Evolutionary conservation across 495 filamentous ascomycete species (phyloP).

Genomic region (Penicillium manginii): DNA sequence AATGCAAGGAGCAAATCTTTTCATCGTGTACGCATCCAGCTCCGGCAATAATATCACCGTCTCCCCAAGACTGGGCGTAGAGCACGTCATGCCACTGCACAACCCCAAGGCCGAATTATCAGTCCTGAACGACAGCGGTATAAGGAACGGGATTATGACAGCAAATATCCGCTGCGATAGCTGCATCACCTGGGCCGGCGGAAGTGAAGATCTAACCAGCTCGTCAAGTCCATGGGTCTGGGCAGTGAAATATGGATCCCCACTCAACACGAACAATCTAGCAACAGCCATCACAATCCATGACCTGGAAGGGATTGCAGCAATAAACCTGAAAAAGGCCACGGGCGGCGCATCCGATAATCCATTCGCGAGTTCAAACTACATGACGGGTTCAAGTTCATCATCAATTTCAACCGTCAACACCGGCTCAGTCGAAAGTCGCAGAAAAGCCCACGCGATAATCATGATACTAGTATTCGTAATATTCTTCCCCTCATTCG

Average conservation of each 20-base stretch:
- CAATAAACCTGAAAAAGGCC: slow-evolving; percentile 20
- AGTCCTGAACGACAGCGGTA: slow-evolving; percentile 66
- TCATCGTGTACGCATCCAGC: slow-evolving; percentile 65
- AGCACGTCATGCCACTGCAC: slow-evolving; percentile 55
- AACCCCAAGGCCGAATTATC: slow-evolving; percentile 54
- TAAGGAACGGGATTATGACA: slow-evolving; percentile 55
- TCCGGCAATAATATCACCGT: slow-evolving; percentile 60
- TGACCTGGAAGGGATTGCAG: slow-evolving; percentile 32
- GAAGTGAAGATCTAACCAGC: slow-evolving; percentile 45
- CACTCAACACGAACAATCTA: slow-evolving; percentile 56
- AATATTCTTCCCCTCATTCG: slow-evolving; percentile 55
- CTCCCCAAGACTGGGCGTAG: slow-evolving; percentile 59
- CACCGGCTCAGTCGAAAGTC: slow-evolving; percentile 13
- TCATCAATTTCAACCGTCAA: not conserved
- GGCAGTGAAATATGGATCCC: slow-evolving; percentile 59
- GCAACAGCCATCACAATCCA: slow-evolving; percentile 62
- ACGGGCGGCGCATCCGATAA: slow-evolving; percentile 53
- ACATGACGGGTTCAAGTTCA: not conserved
- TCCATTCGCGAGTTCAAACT: slow-evolving; percentile 51
- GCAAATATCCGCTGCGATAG: slow-evolving; percentile 65
- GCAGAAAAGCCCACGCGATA: slow-evolving; percentile 43
- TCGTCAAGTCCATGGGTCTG: slow-evolving; percentile 65
- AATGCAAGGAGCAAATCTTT: slow-evolving; percentile 72
- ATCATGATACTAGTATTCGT: slow-evolving; percentile 46
- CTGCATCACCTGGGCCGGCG: slow-evolving; percentile 60